phyloP scores from a whole-genome alignment of 306 rosid genomes.

The Coriaria nepalensis region DNA sequence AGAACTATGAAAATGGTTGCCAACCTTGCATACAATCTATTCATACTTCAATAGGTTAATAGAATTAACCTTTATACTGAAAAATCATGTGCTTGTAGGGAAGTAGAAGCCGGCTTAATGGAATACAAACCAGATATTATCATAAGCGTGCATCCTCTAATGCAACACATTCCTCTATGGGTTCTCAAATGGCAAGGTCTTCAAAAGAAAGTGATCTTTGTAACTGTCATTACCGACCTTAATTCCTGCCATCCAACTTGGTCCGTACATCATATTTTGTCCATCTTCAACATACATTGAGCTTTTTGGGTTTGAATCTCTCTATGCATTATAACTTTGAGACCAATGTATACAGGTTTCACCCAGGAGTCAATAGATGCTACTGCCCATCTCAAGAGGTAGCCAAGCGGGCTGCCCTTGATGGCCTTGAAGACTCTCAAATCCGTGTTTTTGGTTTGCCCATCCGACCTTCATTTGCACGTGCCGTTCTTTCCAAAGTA shows the following conservation, averaged over 20 bases:
- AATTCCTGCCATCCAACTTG: conserved; percentile 90
- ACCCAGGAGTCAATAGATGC: conserved; percentile 87
- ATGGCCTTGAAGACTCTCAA: conserved; percentile 76
- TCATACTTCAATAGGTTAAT: too few relatives aligned
- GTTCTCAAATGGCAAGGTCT: conserved; percentile 98
- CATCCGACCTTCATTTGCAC: conserved; percentile 84
- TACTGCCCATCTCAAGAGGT: conserved; percentile 87
- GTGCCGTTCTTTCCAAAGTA: conserved; percentile 76
- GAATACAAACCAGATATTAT: conserved; percentile 88
- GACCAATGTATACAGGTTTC: conserved; percentile 90
- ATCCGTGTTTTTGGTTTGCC: conserved; percentile 68
- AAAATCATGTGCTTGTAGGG: conserved; percentile 44
- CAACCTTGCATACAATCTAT: too few relatives aligned
- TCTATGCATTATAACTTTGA: too few relatives aligned
- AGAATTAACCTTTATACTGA: too few relatives aligned
- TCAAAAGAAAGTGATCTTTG: conserved; percentile 80
- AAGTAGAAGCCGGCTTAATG: conserved; percentile 95
- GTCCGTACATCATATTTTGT: too few relatives aligned
- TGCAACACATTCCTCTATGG: conserved; percentile 98
- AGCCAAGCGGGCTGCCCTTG: conserved; percentile 60
- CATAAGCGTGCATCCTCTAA: conserved; percentile 92
- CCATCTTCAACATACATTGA: conserved; percentile 4
- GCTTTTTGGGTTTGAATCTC: too few relatives aligned
- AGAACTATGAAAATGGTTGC: too few relatives aligned
- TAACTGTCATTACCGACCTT: conserved; percentile 84